Conservation (phyloP, 345 rosid genomes). For the Cardamine occulta region DNA sequence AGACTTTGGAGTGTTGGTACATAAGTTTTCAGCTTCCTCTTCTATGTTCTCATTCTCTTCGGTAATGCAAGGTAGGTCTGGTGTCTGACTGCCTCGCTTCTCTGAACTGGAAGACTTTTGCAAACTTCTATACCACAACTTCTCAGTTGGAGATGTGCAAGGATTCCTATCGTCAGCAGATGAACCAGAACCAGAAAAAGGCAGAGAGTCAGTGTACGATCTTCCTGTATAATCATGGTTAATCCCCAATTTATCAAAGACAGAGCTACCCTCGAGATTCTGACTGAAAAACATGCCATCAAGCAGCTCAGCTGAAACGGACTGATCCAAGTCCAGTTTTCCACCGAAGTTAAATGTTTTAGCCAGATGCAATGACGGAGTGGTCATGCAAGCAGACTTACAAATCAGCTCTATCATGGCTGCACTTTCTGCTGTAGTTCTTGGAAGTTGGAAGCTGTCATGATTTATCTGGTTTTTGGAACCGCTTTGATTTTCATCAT, state of each 20-base stretch:
- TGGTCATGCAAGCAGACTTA: conserved; percentile 62
- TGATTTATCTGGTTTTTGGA: conserved; percentile 50
- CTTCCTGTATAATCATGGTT: conserved; percentile 45
- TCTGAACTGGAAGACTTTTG: conserved; percentile 69
- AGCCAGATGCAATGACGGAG: conserved; percentile 63
- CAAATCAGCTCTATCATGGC: conserved; percentile 65
- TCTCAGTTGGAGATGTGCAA: conserved; percentile 65
- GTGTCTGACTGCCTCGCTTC: conserved; percentile 65
- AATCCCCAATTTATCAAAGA: conserved; percentile 46
- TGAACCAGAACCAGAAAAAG: conserved; percentile 49
- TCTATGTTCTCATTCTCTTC: conserved; percentile 77
- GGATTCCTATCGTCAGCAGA: conserved; percentile 54
- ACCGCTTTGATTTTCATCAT: conserved; percentile 43
- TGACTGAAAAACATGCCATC: conserved; percentile 53
- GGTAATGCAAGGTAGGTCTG: conserved; percentile 82
- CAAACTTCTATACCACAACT: conserved; percentile 72
- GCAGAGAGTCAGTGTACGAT: conserved; percentile 53
- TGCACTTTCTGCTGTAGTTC: conserved; percentile 57
- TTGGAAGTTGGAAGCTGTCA: conserved; percentile 57
- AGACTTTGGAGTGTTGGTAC: conserved; percentile 54
- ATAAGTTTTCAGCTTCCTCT: conserved; percentile 56
- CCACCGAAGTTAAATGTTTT: conserved; percentile 47
- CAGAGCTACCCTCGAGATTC: conserved; percentile 46
- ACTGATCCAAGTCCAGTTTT: conserved; percentile 52
- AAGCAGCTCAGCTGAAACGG: conserved; percentile 70